Conservation (phyloP, 2,329 filamentous ascomycete species). For the Epichloe hybrida region DNA sequence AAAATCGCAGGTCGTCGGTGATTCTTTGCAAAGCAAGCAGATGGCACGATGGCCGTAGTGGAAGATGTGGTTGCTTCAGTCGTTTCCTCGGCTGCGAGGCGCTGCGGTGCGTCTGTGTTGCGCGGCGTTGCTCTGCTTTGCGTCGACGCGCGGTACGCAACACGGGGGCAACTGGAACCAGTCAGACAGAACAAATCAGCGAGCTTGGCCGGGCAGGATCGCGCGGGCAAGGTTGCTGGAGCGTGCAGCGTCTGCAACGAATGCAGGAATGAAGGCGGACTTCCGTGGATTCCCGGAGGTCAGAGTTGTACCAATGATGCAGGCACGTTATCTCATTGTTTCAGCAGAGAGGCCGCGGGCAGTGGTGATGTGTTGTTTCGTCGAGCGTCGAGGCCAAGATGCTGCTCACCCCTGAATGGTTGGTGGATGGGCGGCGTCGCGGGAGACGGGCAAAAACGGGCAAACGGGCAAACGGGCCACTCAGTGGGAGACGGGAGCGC, state of each 20-base stretch:
- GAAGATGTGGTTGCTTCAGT: not conserved
- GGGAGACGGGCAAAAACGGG: not conserved
- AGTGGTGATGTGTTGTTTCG: slow-evolving; percentile 21
- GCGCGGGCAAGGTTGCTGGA: not conserved
- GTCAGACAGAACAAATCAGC: not conserved
- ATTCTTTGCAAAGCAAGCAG: not conserved
- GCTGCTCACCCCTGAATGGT: slow-evolving; percentile 11
- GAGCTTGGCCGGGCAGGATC: not conserved
- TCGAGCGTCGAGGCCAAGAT: slow-evolving; percentile 12
- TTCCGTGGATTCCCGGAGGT: slow-evolving; percentile 7
- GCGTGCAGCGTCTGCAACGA: not conserved
- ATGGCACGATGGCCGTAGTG: not conserved
- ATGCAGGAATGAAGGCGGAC: slow-evolving; percentile 5
- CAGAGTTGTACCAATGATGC: slow-evolving; percentile 21
- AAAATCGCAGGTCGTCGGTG: not conserved
- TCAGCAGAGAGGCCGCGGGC: slow-evolving; percentile 13
- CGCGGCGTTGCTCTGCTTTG: not conserved
- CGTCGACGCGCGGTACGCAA: slow-evolving; percentile 1
- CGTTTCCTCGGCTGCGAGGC: slow-evolving; percentile 3
- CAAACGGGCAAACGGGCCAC: not conserved
- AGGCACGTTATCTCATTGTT: slow-evolving; percentile 31
- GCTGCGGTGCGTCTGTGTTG: slow-evolving; percentile 2
- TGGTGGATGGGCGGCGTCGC: slow-evolving; percentile 5
- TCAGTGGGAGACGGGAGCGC: not conserved
- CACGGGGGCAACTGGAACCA: slow-evolving; percentile 1